Base-by-base conservation (phyloP, 495 filamentous ascomycete species). In the Hypoxylon subgilvum region DNA sequence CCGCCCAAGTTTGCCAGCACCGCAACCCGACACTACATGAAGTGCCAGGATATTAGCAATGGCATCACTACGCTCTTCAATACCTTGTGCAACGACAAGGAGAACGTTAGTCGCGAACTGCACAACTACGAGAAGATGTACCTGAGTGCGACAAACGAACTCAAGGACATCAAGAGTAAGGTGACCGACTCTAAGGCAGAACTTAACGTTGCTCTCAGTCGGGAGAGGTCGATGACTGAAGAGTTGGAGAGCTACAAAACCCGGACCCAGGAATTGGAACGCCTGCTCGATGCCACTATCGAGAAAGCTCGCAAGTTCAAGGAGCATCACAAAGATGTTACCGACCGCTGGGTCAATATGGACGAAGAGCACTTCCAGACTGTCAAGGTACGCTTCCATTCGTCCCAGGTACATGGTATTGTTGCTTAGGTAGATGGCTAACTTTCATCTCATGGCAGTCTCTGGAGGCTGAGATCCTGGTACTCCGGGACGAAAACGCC, bases 381-480 rank as follows among this genome's bases (percentile, higher is more conserved):
- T 3, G 21, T 63, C 5, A 25, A 48, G 30, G 60, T 63, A 63
- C 25, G 53, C 28, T 18, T 32, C 22, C 2, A 48, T 9, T 12
- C 23, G 13, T 18, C 27, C 13, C 16, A 18, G 3, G n/a, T n/a
- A 8, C 7, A 10, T 36, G 6, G 21, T 22, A 49, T 9, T 6
- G 21, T 7, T 36, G n/a, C 4, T 27, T 13, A 8, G 13, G 18
- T 13, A 8, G 13, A n/a, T 46, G 22, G 21, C 59, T 49, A 39
- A 53, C 35, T 12, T 8, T 19, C 19, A 16, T 31, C 27, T 42
- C 9, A 19, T 38, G 7, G 25, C 35, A 63, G 60, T 10, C 4
- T 12, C 49, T 53, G 2, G 42, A 63, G 34, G 42, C 19, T 6
- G 47, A 63, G 25, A 9, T 63, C 9, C 58, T 58, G 28, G 9